Base-by-base conservation (phyloP, 208 protist species). In the Crithidia fasciculata region DNA sequence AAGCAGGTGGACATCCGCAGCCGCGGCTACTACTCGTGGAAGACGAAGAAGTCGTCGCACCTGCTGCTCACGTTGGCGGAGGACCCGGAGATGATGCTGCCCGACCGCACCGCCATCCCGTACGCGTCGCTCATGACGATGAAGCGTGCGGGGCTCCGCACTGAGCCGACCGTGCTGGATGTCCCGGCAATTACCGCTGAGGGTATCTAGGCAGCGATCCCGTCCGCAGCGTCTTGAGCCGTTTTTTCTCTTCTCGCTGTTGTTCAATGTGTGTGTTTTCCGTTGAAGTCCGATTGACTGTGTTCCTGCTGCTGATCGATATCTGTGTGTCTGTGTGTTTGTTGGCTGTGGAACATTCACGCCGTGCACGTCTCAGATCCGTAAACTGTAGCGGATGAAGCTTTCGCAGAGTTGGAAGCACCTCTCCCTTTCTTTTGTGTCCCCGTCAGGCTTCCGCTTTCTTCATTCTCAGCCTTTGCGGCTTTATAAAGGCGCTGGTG, bases 1-100 rank as follows among this genome's bases (percentile, higher is more conserved):
- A 95, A 95, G 74, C 93, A 97, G 62, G 88, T 97, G 39, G 93
- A 97, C 62, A 94, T 97, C 64, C 86, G 91, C 49, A 93, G 88
- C 62, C 74, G 85, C 15, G 93, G 93, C 47, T 96, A 96, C 78
- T 96, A 96, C 78, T 58, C 90, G 0, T 97, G 93, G 91, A 95
- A 96, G 75, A 97, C 90, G 54, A 97, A 97, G 72, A 89, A 89
- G 67, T 95, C 90, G 10, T 94, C 91, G 52, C 89, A 94, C 68
- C 65, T 97, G 60, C 66, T 96, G 2, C 57, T 97, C n/a, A 94
- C 86, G 5, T 50, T 97, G 9, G 84, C 89, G 10, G 93, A 97
- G 72, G 93, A 97, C 77, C 89, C 90, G 10, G 88, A 97, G 36
- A 95, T 97, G 89, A 76, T 91, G 60, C 81, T 97, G 54, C 93